These are phyloP conservation scores for Dimocarpus longan DNA, from an alignment of 345 rosid genomes.

Conservation along the genomic window DNA sequence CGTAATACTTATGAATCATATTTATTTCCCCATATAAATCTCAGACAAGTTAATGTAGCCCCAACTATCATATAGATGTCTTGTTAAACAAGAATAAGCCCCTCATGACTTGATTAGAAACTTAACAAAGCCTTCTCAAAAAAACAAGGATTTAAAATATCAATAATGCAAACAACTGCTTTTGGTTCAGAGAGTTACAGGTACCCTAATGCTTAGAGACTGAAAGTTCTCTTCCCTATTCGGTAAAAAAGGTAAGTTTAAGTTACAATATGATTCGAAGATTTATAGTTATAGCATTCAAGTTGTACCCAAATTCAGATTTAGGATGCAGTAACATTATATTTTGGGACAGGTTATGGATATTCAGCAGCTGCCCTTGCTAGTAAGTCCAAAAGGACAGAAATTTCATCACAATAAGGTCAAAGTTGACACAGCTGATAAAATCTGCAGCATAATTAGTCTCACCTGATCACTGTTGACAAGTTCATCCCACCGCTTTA, in stretches of 20 bases:
- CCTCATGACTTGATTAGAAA: background rate
- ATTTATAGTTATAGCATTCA: background rate
- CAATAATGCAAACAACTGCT: background rate
- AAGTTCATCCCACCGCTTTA: conserved; percentile 79
- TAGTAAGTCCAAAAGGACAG: background rate
- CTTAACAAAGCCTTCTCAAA: background rate
- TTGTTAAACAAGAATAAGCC: background rate
- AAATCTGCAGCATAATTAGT: background rate
- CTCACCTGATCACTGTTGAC: conserved; percentile 79
- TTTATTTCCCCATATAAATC: background rate
- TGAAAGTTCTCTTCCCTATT: background rate
- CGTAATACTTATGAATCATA: background rate
- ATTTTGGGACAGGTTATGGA: background rate
- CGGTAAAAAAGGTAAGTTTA: background rate
- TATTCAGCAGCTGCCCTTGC: background rate
- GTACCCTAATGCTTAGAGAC: background rate
- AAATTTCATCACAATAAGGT: background rate
- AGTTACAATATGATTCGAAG: background rate
- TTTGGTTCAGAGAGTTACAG: background rate
- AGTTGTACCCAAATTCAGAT: background rate
- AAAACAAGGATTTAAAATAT: background rate
- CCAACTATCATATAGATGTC: background rate
- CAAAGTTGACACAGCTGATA: background rate
- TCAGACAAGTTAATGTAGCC: background rate
- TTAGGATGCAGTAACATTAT: background rate